These are phyloP conservation scores for Agapanthus africanus DNA, from an alignment of 106 monocot species.

Conservation along the genomic window DNA sequence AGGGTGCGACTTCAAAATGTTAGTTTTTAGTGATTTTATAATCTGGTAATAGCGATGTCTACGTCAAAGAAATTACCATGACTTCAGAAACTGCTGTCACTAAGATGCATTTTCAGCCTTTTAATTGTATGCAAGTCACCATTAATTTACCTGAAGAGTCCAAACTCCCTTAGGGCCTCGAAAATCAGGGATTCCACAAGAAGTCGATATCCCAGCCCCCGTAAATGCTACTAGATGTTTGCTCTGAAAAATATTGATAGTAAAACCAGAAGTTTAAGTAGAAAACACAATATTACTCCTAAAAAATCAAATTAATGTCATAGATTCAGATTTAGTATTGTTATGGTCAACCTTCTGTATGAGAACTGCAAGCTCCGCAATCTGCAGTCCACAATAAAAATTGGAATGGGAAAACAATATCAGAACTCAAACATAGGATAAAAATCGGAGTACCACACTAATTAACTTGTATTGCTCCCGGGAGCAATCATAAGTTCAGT, in stretches of 20 bases:
- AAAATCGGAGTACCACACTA: not conserved
- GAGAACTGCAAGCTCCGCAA: conserved; percentile 71
- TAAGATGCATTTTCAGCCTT: too few relatives aligned
- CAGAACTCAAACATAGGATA: conserved; percentile 1
- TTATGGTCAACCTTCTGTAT: conserved; percentile 53
- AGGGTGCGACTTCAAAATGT: not conserved
- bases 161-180: conserved; percentile 94
- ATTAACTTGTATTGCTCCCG: not conserved
- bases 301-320: not conserved
- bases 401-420: conserved; percentile 2
- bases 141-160: conserved; percentile 96
- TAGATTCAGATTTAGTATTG: not conserved
- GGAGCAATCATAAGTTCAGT: not conserved
- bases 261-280: not conserved
- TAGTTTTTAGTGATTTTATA: not conserved
- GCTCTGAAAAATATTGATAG: conserved; percentile 46
- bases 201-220: conserved; percentile 97
- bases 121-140: too few relatives aligned
- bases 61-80: too few relatives aligned
- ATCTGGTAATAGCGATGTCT: too few relatives aligned
- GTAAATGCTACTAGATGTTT: conserved; percentile 96
- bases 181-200: conserved; percentile 98
- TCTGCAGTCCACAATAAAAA: conserved; percentile 38
- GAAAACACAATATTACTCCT: not conserved
- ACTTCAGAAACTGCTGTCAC: too few relatives aligned